Conservation (phyloP, 495 filamentous ascomycete species). For the Cercophora sp. region DNA sequence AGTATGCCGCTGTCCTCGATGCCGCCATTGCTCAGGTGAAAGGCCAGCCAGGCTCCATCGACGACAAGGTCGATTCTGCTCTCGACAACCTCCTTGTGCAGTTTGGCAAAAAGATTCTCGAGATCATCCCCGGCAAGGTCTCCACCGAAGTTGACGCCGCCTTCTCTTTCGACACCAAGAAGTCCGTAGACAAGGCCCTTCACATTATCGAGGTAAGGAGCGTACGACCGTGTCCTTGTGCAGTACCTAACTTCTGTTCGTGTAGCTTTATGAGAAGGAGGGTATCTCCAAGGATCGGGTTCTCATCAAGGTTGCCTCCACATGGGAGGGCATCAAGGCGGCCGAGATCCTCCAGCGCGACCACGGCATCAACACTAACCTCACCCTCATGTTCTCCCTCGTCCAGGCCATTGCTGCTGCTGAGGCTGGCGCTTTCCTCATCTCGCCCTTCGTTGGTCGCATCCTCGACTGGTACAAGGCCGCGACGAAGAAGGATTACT, state of each 20-base stretch:
- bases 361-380: slow-evolving; percentile 94
- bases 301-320: slow-evolving; percentile 85
- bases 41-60: slow-evolving; percentile 58
- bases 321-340: slow-evolving; percentile 97
- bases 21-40: slow-evolving; percentile 82
- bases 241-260: slow-evolving; percentile 2
- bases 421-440: slow-evolving; percentile 95
- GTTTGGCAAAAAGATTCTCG: slow-evolving; percentile 95
- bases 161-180: slow-evolving; percentile 93
- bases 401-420: slow-evolving; percentile 94
- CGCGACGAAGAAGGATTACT: slow-evolving; percentile 86
- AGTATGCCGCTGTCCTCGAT: slow-evolving; percentile 92
- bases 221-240: too few relatives aligned
- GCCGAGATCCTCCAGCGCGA: slow-evolving; percentile 89
- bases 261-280: slow-evolving; percentile 82
- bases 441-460: slow-evolving; percentile 98
- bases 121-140: slow-evolving; percentile 96
- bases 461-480: slow-evolving; percentile 99
- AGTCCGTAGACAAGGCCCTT: slow-evolving; percentile 89
- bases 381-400: slow-evolving; percentile 98
- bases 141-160: slow-evolving; percentile 97
- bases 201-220: slow-evolving; percentile 93
- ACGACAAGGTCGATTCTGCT: slow-evolving; percentile 75
- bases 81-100: slow-evolving; percentile 93
- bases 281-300: slow-evolving; percentile 92